phyloP scores from a whole-genome alignment of 768 basidiomycete genomes.

The Phanerochaete sordida region DNA sequence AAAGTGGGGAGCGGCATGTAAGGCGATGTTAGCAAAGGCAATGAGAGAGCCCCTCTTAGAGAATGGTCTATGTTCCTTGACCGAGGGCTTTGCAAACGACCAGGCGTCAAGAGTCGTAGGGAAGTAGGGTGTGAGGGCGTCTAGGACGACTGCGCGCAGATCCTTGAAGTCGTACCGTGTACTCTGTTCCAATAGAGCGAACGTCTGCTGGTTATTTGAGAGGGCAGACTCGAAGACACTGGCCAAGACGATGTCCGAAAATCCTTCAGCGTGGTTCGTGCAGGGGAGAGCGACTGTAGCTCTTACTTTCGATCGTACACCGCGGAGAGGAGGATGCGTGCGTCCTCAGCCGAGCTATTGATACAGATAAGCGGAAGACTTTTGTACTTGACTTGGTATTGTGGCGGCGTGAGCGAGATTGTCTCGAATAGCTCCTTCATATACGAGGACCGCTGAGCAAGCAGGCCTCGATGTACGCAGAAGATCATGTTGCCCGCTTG shows the following conservation, averaged over 20 bases:
- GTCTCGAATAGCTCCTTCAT: conserved; percentile 66
- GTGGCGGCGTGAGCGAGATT: too few relatives aligned
- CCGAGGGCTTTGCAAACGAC: not conserved
- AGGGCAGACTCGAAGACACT: too few relatives aligned
- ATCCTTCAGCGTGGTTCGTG: too few relatives aligned
- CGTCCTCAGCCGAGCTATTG: not conserved
- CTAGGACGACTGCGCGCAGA: not conserved
- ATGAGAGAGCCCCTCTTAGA: not conserved
- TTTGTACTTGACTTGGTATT: not conserved
- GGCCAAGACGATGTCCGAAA: too few relatives aligned
- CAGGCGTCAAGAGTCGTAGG: not conserved
- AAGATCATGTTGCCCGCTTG: conserved; percentile 64
- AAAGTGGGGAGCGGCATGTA: not conserved
- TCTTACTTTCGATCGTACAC: not conserved
- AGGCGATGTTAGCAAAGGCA: not conserved
- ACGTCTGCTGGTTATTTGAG: too few relatives aligned
- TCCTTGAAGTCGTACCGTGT: not conserved
- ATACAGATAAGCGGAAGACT: not conserved
- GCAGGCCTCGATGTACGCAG: conserved; percentile 68
- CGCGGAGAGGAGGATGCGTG: not conserved
- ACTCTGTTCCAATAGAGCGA: not conserved
- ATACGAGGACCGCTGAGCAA: conserved; percentile 63
- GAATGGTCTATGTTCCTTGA: not conserved
- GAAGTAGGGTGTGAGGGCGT: not conserved
- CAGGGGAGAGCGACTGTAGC: too few relatives aligned